A percentile compares a stretch with the other conserved stretches of the same genome.
Conservation (phyloP, 306 rosid genomes). For the Trichosanthes truncata region DNA sequence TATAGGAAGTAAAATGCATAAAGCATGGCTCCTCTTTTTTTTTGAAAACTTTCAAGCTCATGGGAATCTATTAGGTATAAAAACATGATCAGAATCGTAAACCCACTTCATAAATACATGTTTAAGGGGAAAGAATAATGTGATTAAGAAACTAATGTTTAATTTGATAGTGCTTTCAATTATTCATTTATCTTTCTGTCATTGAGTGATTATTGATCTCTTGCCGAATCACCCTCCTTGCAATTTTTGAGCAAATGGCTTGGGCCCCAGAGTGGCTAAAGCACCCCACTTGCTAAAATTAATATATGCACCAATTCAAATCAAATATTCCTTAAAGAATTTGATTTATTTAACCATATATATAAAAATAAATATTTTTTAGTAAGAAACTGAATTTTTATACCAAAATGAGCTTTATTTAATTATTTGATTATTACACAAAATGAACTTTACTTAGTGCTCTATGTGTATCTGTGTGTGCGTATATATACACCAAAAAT, state of each 20-base stretch:
- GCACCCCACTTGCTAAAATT: constrained; percentile 8
- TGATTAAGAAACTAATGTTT: constrained; percentile 7
- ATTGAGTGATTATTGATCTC: neutral
- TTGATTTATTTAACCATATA: neutral
- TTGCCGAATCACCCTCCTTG: neutral
- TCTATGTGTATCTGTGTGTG: neutral
- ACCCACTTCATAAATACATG: constrained; percentile 8
- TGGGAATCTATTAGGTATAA: constrained; percentile 9
- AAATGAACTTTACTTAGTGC: neutral
- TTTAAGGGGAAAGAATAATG: neutral
- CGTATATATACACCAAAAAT: neutral
- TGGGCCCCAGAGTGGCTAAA: constrained; percentile 2
- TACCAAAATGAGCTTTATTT: neutral
- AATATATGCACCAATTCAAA: neutral
- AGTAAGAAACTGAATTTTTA: neutral
- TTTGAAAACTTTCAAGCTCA: neutral
- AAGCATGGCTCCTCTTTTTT: neutral
- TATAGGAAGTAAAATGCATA: constrained; percentile 14
- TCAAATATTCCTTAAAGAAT: neutral
- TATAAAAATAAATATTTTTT: too few relatives aligned
- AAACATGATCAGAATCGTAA: neutral
- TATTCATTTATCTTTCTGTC: constrained; percentile 8
- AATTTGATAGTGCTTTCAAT: constrained; percentile 14
- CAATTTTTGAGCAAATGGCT: neutral
- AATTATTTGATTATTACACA: neutral